Evolutionary conservation across 106 monocot species (phyloP), one percentile per base, ranked within the genome.

Genomic region (Dactylorhiza incarnata): DNA sequence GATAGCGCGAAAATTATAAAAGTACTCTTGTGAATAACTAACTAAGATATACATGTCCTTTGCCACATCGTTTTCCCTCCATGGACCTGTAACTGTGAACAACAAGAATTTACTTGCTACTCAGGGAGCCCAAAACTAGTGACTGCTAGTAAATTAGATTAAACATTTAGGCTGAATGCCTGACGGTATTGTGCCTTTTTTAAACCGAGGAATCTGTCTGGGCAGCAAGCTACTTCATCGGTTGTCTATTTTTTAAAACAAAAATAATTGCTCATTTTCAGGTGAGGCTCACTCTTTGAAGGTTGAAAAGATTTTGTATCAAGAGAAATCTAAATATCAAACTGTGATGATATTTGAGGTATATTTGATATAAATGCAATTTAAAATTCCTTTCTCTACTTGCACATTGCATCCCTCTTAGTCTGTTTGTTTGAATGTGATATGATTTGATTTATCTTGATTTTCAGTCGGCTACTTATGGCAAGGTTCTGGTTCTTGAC

Each of bases 271-370:
- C 24, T 65, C 12, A 29, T 71, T 73, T 82, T 45, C 51, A 84
- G 87, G 87, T 52, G 84, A 87, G 77, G 87, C 87, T 52, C 84
- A 87, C 78, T 87, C 87, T 13, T 81, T 87, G 71, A 87, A 87
- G 78, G 74, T 87, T 25, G 84, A 87, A 37, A 73, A 87, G 72
- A 49, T 87, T 22, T 65, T 87, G 65, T 87, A 80, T 67, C 81
- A 87, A 75, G 84, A 75, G 15, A 84, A 87, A 50, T 87, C 87
- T 5, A 84, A 84, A 19, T 87, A 87, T 55, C 87, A 87, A 78
- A 73, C 78, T 73, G 84, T 87, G 43, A 75, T 87, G 75, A 81
- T 87, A 46, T 87, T 87, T 74, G 75, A 87, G 87, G 87, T 87
- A 80, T 14, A 48, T 50, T 46, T 68, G 29, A n/a, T 19, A 44